Conservation (phyloP, 2,329 filamentous ascomycete species). For the Xylaria sp. region DNA sequence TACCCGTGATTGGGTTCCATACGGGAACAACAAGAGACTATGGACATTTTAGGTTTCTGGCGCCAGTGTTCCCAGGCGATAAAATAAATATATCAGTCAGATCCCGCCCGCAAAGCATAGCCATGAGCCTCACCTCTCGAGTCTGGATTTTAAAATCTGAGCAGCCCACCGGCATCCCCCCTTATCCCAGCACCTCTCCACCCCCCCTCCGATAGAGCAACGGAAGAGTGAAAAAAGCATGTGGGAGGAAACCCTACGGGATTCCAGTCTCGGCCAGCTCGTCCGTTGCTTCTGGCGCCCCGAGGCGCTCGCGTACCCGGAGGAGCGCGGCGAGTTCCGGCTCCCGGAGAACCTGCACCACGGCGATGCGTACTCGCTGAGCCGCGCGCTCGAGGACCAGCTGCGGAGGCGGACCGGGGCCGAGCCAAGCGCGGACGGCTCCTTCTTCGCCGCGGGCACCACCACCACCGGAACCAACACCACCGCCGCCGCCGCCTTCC, state of each 20-base stretch:
- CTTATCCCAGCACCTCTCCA: neutral
- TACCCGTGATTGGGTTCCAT: neutral
- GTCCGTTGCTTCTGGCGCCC: conserved; percentile 13
- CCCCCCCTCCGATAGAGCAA: neutral
- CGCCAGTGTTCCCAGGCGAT: neutral
- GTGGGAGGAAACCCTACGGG: conserved; percentile 23
- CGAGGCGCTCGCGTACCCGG: conserved; percentile 20
- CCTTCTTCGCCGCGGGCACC: conserved; percentile 8
- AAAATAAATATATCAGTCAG: neutral
- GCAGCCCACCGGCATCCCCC: no score
- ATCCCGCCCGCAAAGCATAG: no score
- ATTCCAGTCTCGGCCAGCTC: conserved; percentile 24
- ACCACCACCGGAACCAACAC: no score
- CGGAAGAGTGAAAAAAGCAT: conserved; percentile 12
- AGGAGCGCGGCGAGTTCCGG: conserved; percentile 20
- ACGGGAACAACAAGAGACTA: neutral
- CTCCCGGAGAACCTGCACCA: conserved; percentile 9
- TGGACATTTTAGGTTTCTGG: neutral
- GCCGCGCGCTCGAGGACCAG: conserved; percentile 5
- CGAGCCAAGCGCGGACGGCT: conserved; percentile 2
- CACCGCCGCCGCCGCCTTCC: no score
- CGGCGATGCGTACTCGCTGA: conserved; percentile 2
- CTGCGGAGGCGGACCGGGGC: conserved; percentile 6
- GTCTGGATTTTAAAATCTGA: no score
- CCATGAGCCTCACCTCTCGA: neutral